phyloP scores from a whole-genome alignment of 192 early-diverging fungal species.

The Backusella westeae region DNA sequence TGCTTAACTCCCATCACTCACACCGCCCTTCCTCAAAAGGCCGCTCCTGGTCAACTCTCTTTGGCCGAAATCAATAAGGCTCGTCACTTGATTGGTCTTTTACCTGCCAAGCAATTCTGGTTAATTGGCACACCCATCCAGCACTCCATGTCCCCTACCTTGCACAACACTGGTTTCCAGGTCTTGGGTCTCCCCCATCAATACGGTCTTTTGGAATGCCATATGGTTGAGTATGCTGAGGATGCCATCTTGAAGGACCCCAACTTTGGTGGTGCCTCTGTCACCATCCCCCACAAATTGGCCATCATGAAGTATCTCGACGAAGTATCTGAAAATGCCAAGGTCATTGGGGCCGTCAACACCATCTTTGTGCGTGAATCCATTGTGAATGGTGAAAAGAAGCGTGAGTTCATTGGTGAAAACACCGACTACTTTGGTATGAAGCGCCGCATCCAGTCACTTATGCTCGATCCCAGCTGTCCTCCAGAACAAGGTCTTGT shows the following conservation, averaged over 20 bases:
- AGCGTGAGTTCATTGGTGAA: slow-evolving; percentile 68
- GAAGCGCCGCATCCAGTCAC: slow-evolving; percentile 53
- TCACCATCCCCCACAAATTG: slow-evolving; percentile 96
- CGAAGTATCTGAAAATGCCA: slow-evolving; percentile 71
- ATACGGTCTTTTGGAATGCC: slow-evolving; percentile 75
- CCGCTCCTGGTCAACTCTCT: slow-evolving; percentile 94
- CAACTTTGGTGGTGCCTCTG: slow-evolving; percentile 89
- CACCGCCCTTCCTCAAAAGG: slow-evolving; percentile 65
- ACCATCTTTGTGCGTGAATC: slow-evolving; percentile 60
- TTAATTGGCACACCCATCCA: slow-evolving; percentile 90
- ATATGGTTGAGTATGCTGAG: slow-evolving; percentile 56
- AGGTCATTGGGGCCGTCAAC: slow-evolving; percentile 93
- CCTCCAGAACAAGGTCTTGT: slow-evolving; percentile 64
- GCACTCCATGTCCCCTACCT: slow-evolving; percentile 84
- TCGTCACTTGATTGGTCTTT: slow-evolving; percentile 65
- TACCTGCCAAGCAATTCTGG: slow-evolving; percentile 68
- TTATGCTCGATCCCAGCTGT: slow-evolving; percentile 31
- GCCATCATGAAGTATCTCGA: slow-evolving; percentile 77
- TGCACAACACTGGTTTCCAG: slow-evolving; percentile 93
- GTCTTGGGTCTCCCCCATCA: slow-evolving; percentile 80
- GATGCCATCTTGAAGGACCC: slow-evolving; percentile 44
- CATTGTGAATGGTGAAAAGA: slow-evolving; percentile 27
- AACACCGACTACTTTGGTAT: slow-evolving; percentile 99
- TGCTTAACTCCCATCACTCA: slow-evolving; percentile 96
- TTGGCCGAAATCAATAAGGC: slow-evolving; percentile 75